Evolutionary conservation across 1,284 basidiomycete species (phyloP), one percentile per base, ranked within the genome.

Genomic region (Melampsora americana): DNA sequence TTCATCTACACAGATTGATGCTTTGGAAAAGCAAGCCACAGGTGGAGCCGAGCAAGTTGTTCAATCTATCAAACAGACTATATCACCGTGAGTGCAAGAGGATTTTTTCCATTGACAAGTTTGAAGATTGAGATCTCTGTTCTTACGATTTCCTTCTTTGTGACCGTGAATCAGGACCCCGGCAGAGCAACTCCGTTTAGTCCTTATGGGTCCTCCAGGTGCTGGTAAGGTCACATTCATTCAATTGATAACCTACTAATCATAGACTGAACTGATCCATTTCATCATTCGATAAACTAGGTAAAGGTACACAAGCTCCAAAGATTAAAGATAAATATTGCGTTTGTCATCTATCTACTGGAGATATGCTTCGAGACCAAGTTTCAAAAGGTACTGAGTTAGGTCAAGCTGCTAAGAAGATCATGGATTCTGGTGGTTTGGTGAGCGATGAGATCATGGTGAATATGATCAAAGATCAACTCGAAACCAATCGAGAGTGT

Each of bases 401-500:
- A 66, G 95, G 95, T 78, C 86, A 91, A 75, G 88, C 92, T 81
- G 95, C 95, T 46, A 98, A 99, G 88, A 94, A 95, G 85, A 91
- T 98, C 84, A 98, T 99, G 92, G 95, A 98, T 83, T 87, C 89
- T 44, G 95, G 95, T 67, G 93, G 91, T 32, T 89, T 99, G 70
- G 94, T 99, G 77, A 88, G 89, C 69, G 95, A 99, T 83, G 95
- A 98, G 79, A 96, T 99, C 83, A 92, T 99, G 89, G 93, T 99
- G 71, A 88, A 88, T 78, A 99, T 99, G 90, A 98, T 99, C 86
- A 91, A 92, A 86, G 89, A 93, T 82, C 94, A 99, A 86, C 86
- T 99, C 67, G 91, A 95, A 84, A 91, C 89, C 84, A 99, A 99
- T 88, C 87, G 89, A 83, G 86, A 86, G 32, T 99, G 95, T 87